These are phyloP conservation scores for Mimosa bimucronata DNA, from an alignment of 306 rosid genomes.

Conservation along the genomic window DNA sequence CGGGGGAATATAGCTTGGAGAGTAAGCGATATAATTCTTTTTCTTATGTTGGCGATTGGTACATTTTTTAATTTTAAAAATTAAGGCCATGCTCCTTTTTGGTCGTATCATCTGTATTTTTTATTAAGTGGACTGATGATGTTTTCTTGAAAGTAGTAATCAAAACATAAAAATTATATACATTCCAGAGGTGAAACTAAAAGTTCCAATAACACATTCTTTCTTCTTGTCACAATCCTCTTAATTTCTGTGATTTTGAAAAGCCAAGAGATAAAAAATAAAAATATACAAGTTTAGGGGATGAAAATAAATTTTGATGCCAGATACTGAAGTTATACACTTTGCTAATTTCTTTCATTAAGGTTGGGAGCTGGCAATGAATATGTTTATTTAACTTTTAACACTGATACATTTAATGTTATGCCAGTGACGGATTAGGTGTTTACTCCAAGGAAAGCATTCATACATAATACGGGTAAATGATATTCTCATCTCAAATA, in stretches of 20 bases:
- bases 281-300: neutral
- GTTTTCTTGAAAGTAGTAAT: neutral
- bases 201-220: neutral
- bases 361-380: neutral
- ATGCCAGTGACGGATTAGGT: neutral
- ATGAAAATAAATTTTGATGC: neutral
- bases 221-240: neutral
- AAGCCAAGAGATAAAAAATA: neutral
- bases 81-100: neutral
- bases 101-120: neutral
- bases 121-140: neutral
- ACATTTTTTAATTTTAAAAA: neutral
- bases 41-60: slow-evolving; percentile 18
- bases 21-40: neutral
- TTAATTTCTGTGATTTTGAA: neutral
- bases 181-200: neutral
- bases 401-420: neutral
- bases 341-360: neutral
- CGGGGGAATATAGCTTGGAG: neutral
- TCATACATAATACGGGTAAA: no score
- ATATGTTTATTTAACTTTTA: neutral
- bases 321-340: neutral
- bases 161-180: neutral
- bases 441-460: no score
- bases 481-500: neutral